Conservation (phyloP, 2,329 filamentous ascomycete genomes). For the Cadophora gregata region DNA sequence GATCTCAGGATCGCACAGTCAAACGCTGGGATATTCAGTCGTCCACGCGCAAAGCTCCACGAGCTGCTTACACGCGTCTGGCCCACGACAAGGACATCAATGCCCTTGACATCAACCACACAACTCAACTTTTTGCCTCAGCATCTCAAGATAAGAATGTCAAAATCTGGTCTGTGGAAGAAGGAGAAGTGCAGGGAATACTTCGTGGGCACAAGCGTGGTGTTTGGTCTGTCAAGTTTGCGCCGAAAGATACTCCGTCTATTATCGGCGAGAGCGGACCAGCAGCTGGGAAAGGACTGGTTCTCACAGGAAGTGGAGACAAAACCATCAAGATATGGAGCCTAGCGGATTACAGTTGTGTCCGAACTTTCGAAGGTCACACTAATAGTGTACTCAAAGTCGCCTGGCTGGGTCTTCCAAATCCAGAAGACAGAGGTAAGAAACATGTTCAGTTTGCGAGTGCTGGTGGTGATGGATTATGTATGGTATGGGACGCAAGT, state of each 20-base stretch:
- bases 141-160: conserved; percentile 96
- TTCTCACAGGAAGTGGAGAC: conserved; percentile 92
- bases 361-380: conserved; percentile 94
- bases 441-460: conserved; percentile 77
- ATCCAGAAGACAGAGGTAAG: conserved; percentile 56
- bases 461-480: conserved; percentile 90
- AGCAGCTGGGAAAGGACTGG: conserved; percentile 78
- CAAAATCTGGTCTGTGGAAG: conserved; percentile 92
- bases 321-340: conserved; percentile 98
- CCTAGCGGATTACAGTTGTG: conserved; percentile 86
- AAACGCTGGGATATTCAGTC: conserved; percentile 86
- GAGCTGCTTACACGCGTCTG: conserved; percentile 85
- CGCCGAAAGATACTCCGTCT: conserved; percentile 76
- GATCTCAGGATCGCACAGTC: conserved; percentile 93
- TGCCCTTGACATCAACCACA: conserved; percentile 80
- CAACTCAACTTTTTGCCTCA: conserved; percentile 84
- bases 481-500: conserved; percentile 94
- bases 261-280: conserved; percentile 75
- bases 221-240: conserved; percentile 94
- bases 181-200: conserved; percentile 90
- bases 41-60: conserved; percentile 58
- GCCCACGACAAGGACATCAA: conserved; percentile 99
- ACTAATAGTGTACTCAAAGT: conserved; percentile 95
- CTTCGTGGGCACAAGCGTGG: conserved; percentile 91
- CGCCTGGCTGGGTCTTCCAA: conserved; percentile 74